Evolutionary conservation across 768 basidiomycete species (phyloP).

Genomic region (Mycena vitilis): DNA sequence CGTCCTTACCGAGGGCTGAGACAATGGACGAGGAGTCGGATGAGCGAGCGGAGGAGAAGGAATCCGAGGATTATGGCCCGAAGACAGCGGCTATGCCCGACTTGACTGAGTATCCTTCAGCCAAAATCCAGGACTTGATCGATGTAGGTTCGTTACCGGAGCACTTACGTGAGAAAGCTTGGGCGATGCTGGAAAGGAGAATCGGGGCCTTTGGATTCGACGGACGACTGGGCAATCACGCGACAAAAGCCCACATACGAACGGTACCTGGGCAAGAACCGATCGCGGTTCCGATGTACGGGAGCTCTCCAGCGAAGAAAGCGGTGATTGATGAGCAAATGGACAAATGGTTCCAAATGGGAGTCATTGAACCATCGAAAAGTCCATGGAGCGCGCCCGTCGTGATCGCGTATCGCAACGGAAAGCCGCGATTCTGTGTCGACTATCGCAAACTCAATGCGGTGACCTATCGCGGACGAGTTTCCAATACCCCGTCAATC

Average conservation of each 20-base stretch:
- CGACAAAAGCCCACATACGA: neutral
- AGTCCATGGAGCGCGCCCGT: slow-evolving; percentile 13
- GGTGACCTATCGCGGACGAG: slow-evolving; percentile 5
- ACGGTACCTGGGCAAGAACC: neutral
- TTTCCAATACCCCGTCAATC: slow-evolving; percentile 4
- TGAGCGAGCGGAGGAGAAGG: neutral
- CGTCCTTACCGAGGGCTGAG: too few species aligned
- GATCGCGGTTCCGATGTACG: slow-evolving; percentile 23
- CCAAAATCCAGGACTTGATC: neutral
- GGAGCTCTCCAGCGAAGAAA: neutral
- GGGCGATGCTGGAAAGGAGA: slow-evolving; percentile 5
- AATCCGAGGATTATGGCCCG: slow-evolving; percentile 8
- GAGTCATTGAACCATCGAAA: slow-evolving; percentile 5
- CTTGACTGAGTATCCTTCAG: neutral
- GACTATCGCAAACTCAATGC: slow-evolving; percentile 11
- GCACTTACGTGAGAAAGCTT: slow-evolving; percentile 2
- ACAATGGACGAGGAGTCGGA: neutral
- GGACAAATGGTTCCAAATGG: slow-evolving; percentile 8
- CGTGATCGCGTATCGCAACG: slow-evolving; percentile 2
- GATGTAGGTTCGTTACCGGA: slow-evolving; percentile 16
- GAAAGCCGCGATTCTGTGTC: neutral
- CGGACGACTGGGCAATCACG: neutral
- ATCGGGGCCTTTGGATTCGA: slow-evolving; percentile 2
- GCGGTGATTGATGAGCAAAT: slow-evolving; percentile 1
- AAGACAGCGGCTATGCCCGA: slow-evolving; percentile 5